Evolutionary conservation across 1,284 basidiomycete species (phyloP).

Genomic region (Ustilago trichophora): DNA sequence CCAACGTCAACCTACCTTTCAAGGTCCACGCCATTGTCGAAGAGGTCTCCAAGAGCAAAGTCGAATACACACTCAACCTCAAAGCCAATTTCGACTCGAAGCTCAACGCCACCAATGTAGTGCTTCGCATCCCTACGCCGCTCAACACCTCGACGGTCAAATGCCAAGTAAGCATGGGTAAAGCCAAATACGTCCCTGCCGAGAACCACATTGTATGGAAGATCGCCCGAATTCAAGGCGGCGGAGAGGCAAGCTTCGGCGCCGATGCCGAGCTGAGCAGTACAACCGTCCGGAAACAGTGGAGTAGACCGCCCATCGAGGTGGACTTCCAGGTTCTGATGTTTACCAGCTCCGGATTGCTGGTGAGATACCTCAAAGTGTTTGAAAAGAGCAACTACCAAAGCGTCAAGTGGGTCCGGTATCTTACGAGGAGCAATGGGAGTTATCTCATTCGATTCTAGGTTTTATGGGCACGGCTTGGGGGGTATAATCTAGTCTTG

Average conservation of each 20-base stretch:
- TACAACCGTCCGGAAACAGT: constrained; percentile 83
- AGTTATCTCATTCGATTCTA: constrained; percentile 60
- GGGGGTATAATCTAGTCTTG: too few species aligned
- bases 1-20: constrained; percentile 93
- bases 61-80: constrained; percentile 88
- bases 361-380: constrained; percentile 96
- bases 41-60: constrained; percentile 88
- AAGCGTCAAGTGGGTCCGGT: constrained; percentile 67
- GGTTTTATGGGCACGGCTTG: not conserved
- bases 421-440: constrained; percentile 54
- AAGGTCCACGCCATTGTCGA: constrained; percentile 89
- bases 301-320: constrained; percentile 96
- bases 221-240: constrained; percentile 92
- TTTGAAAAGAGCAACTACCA: constrained; percentile 95
- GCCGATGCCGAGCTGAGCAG: constrained; percentile 84
- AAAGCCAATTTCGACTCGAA: constrained; percentile 90
- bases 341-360: constrained; percentile 94
- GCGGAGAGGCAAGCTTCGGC: constrained; percentile 85
- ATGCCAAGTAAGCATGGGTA: constrained; percentile 87
- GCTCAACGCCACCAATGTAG: constrained; percentile 89
- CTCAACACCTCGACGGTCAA: constrained; percentile 91
- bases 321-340: constrained; percentile 98
- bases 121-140: constrained; percentile 93
- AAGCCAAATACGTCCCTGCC: constrained; percentile 94
- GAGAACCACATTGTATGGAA: constrained; percentile 98